phyloP scores from a whole-genome alignment of 2,329 filamentous ascomycete genomes.

The Nemania diffusa region DNA sequence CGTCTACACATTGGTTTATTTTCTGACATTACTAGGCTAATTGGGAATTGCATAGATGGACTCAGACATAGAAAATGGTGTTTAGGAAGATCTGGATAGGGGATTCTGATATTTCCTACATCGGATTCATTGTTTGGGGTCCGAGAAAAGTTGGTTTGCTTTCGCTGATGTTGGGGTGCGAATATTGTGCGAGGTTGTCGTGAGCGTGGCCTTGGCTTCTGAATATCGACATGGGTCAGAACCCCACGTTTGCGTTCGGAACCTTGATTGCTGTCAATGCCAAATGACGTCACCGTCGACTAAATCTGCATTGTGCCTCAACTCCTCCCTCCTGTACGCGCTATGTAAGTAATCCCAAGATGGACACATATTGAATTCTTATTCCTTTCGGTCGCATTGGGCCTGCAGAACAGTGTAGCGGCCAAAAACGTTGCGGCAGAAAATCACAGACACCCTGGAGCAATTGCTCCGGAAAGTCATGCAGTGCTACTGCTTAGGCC shows the following conservation, averaged over 20 bases:
- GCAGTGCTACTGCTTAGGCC: conserved; percentile 8
- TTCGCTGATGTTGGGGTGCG: background rate
- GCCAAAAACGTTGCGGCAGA: background rate
- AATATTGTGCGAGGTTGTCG: background rate
- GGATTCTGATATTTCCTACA: background rate
- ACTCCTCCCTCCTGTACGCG: background rate
- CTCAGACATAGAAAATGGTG: background rate
- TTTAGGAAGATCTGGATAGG: conserved; percentile 14
- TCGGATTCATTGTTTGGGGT: conserved; percentile 11
- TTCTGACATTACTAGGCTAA: background rate
- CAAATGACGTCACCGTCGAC: conserved; percentile 20
- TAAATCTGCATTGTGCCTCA: background rate
- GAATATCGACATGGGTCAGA: background rate
- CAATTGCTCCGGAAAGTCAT: conserved; percentile 33
- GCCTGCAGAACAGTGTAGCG: background rate
- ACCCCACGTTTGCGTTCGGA: background rate
- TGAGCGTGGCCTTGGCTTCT: background rate
- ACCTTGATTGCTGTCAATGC: conserved; percentile 9
- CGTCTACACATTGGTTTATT: background rate
- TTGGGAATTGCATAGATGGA: background rate
- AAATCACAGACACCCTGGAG: conserved; percentile 31
- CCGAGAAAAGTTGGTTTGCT: background rate
- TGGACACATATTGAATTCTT: background rate
- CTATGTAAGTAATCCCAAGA: background rate
- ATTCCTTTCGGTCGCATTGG: background rate